Evolutionary conservation across 1,284 basidiomycete genomes (phyloP), one percentile per base, ranked within the genome.

Genomic region (Cutaneotrichosporon daszewskae): DNA sequence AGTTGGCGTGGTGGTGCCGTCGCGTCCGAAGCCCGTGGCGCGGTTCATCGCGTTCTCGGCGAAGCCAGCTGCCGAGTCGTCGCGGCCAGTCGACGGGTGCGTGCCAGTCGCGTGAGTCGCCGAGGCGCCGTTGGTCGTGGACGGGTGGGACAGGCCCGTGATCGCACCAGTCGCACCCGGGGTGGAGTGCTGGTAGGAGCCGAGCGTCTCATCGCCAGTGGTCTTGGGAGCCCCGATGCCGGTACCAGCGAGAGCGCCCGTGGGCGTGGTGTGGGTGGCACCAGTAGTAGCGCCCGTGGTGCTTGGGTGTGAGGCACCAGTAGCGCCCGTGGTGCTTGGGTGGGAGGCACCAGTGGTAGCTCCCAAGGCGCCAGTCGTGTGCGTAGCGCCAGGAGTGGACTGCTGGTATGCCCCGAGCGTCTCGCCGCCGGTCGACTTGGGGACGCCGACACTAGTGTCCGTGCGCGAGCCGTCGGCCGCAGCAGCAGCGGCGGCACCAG

Each of bases 41-140:
- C 19, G 14, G 39, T 34, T 32, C 28, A 37, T 24, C 34, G 33
- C 23, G 32, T 24, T 41, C 25, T 37, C 22, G 24, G 32, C 45
- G 22, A 42, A 37, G 23, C 18, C 5, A 33, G 32, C 11, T 11
- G 32, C 32, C n/a, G 32, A 20, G 37, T 29, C 27, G n/a, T 19
- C 32, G 16, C 11, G 5, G n/a, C n/a, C 14, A 5, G 14, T 17
- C 4, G 32, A 8, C 14, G 32, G 32, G n/a, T n/a, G 32, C n/a
- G 18, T 18, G n/a, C 32, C 32, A n/a, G 6, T 32, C n/a, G 18
- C 32, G 5, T 11, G n/a, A n/a, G n/a, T n/a, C n/a, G n/a, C 6
- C 3, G 32, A 11, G 32, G 16, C 11, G 8, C 5, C 18, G n/a
- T 32, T n/a, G 26, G 27, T 26, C 24, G 36, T 24, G n/a, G 36